Evolutionary conservation across 75 land plant species (phyloP), one percentile per base, ranked within the genome.

Genomic region (Picea glauca): DNA sequence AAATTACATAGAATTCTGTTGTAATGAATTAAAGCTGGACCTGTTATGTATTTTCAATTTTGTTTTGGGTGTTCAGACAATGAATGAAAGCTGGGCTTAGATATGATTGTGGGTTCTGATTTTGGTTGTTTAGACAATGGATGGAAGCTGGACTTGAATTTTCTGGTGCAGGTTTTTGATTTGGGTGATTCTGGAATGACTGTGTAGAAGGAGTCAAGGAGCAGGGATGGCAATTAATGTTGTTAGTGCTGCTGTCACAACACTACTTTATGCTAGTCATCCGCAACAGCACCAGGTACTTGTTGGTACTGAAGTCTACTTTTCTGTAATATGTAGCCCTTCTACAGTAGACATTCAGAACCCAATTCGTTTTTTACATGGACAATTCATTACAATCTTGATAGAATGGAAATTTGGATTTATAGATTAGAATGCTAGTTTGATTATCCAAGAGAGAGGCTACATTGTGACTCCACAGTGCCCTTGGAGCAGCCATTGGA

Each of bases 221-320:
- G 12, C 40, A 9, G n/a, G 32, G 40, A 68, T 68, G 73, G 18
- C 73, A 68, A 68, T 40, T 35, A 40, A 68, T 18, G 73, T 68
- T 38, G 73, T 40, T 68, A 40, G 50, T 68, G 23, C 73, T 20
- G 46, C 73, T 68, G n/a, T 68, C 9, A 40, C 73, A 40, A 40
- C 43, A 35, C 38, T 67, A 32, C 43, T 8, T 35, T n/a, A 46
- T 67, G 1, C 5, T 15, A 32, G 33, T 35, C 2, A 18, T 14
- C 38, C 72, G 5, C 33, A 46, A 18, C 73, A 68, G 21, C 46
- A n/a, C 17, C 73, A 68, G 54, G 73, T 68, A 40, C 46, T 68
- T 67, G 35, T 67, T 40, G 18, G 43, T 68, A 15, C 23, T 1
- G 13, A 67, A 14, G 50, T 46, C 8, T 46, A 68, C 9, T 43